A percentile compares a stretch with the other conserved stretches of the same genome.
phyloP scores from a whole-genome alignment of 176 grass and related monocot genomes.

The Dendrocalamus sinicus region DNA sequence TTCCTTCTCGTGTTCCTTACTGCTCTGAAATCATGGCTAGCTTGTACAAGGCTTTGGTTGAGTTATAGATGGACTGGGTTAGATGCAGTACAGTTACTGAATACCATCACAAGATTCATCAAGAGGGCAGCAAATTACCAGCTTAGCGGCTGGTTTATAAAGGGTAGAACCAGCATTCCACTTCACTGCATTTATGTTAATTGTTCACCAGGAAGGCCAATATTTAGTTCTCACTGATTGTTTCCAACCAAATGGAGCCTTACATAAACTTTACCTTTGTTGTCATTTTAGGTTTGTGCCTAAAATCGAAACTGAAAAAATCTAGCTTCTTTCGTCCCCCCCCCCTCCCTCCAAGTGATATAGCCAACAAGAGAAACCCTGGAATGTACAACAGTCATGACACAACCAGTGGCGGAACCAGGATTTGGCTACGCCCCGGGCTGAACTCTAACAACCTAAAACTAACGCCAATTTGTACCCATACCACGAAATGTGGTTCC shows the following conservation, averaged over 20 bases:
- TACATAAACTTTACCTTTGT: not conserved
- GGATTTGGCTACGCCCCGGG: too few relatives aligned
- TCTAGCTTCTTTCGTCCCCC: not conserved
- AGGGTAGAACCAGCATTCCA: not conserved
- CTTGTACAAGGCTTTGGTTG: conserved; percentile 40
- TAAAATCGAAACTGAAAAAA: not conserved
- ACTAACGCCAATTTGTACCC: too few relatives aligned
- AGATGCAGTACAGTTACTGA: conserved; percentile 19
- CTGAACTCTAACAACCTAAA: too few relatives aligned
- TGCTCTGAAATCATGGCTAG: conserved; percentile 10
- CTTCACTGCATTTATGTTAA: conserved; percentile 24
- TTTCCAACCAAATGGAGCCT: not conserved
- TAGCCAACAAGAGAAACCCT: not conserved
- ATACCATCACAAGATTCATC: not conserved
- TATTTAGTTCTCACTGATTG: not conserved
- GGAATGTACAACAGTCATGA: too few relatives aligned
- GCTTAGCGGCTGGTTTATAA: not conserved
- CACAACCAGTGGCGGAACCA: too few relatives aligned
- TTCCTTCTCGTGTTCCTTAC: not conserved
- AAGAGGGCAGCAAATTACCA: conserved; percentile 14
- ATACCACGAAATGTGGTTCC: too few relatives aligned
- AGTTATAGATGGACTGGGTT: conserved; percentile 8
- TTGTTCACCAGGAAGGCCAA: not conserved
- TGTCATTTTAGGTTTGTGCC: not conserved
- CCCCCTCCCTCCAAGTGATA: not conserved